phyloP scores from a whole-genome alignment of 2,329 filamentous ascomycete genomes.

The Hypoxylon sp. region DNA sequence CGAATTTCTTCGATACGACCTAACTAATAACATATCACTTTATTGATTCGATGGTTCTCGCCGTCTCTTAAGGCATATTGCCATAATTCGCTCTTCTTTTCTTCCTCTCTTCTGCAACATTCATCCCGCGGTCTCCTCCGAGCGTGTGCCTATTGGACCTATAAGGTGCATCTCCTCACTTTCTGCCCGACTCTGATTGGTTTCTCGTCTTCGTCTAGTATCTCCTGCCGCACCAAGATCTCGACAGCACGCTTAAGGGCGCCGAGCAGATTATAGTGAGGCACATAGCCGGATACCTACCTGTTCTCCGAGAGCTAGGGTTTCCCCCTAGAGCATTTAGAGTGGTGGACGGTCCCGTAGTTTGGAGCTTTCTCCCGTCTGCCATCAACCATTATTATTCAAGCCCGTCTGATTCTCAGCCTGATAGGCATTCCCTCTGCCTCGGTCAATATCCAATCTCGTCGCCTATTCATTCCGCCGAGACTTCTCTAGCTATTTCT shows the following conservation, averaged over 20 bases:
- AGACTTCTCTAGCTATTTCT: constrained; percentile 29
- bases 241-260: constrained; percentile 19
- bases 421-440: constrained; percentile 29
- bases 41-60: constrained; percentile 35
- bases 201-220: constrained; percentile 34
- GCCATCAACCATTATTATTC: constrained; percentile 24
- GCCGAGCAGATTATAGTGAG: constrained; percentile 12
- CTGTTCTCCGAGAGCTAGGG: constrained; percentile 2
- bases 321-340: constrained; percentile 23
- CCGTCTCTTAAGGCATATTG: constrained; percentile 31
- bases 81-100: constrained; percentile 18
- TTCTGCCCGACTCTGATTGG: constrained; percentile 38
- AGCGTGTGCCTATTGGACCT: constrained; percentile 31
- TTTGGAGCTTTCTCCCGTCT: constrained; percentile 7
- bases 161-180: constrained; percentile 33
- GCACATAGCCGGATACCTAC: constrained; percentile 14
- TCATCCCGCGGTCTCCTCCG: constrained; percentile 39
- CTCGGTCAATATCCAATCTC: constrained; percentile 33
- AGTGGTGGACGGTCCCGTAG: constrained; percentile 30
- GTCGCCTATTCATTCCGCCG: constrained; percentile 31
- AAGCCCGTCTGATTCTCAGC: constrained; percentile 15
- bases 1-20: constrained; percentile 37
- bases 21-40: constrained; percentile 34
- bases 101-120: constrained; percentile 12
- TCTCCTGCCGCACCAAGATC: constrained; percentile 36